Evolutionary conservation across 768 basidiomycete species (phyloP), one percentile per base, ranked within the genome.

Genomic region (Boletales sp.): DNA sequence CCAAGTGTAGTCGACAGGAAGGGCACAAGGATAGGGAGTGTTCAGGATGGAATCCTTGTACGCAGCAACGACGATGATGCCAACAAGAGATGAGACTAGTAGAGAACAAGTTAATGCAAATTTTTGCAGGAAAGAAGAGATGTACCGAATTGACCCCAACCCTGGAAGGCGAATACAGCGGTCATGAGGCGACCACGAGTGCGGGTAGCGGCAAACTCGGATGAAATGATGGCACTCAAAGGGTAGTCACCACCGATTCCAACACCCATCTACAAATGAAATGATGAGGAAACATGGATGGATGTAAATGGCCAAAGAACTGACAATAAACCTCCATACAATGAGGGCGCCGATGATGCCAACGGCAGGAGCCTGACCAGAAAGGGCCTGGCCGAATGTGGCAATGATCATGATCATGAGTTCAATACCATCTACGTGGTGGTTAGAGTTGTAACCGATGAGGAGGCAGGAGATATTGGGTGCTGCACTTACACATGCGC

Each of bases 191-290:
- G 77, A 40, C 92, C 92, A 56, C 92, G 82, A 41, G 75, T 81
- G 38, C 78, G 78, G 15, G 84, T 86, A 1, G 88, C 76, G 1
- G 92, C 86, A 57, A 94, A 95, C 63, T 95, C 92, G 30, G 88
- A 91, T 4, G 91, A 84, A 60, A 94, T 94, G 60, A 91, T 85
- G 15, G 92, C 87, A 45, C 79, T 82, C 0, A 94, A 66, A 7
- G 92, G 92, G 63, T 94, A 94, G 59, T 94, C 92, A 15, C 92
- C 92, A 5, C 91, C 92, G 15, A 94, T 88, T 6, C 92, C 91
- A 3, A 92, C 66, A 0, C 89, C 89, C 79, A 82, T 82, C 83
- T 80, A 39, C 42, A 3, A 32, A 31, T 6, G 21, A 2, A 24
- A 15, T 10, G 31, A 14, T 47, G 21, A 47, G 29, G 11, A 24